phyloP scores from a whole-genome alignment of 495 filamentous ascomycete genomes.

The Jackrogersella multiformis region DNA sequence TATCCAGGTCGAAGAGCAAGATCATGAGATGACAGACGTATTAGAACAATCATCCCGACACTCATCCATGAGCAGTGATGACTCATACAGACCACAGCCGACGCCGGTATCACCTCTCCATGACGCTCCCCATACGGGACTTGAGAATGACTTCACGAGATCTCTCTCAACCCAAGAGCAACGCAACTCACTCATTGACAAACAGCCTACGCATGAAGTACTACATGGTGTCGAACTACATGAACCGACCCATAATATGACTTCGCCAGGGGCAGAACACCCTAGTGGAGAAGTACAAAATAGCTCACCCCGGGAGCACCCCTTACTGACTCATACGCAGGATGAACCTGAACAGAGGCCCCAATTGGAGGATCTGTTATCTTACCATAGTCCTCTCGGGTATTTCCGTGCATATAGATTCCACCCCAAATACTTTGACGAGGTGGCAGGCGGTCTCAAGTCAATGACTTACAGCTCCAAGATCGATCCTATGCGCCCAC shows the following conservation, averaged over 20 bases:
- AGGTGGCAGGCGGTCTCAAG: conserved; percentile 78
- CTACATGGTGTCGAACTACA: conserved; percentile 20
- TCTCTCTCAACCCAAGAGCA: neutral
- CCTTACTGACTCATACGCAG: conserved; percentile 45
- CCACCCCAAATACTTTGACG: conserved; percentile 75
- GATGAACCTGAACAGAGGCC: conserved; percentile 30
- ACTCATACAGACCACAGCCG: conserved; percentile 18
- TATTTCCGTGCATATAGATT: conserved; percentile 89
- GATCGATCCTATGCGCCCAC: conserved; percentile 74
- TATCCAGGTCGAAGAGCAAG: conserved; percentile 1
- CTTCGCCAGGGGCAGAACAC: conserved; percentile 12
- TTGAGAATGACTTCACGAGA: neutral
- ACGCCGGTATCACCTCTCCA: conserved; percentile 12
- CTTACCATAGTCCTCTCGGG: conserved; percentile 85
- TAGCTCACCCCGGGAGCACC: conserved; percentile 43
- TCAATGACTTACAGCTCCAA: conserved; percentile 93
- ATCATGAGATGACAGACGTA: conserved; percentile 2
- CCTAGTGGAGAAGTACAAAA: conserved; percentile 45
- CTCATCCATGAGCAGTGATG: conserved; percentile 23
- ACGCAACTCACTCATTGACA: neutral
- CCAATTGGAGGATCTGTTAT: conserved; percentile 54
- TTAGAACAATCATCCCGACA: conserved; percentile 15
- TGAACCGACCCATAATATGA: conserved; percentile 8
- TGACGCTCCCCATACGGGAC: neutral
- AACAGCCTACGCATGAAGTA: conserved; percentile 16